Evolutionary conservation across 1,284 basidiomycete species (phyloP).

Genomic region (Rhodotorula glutinis): DNA sequence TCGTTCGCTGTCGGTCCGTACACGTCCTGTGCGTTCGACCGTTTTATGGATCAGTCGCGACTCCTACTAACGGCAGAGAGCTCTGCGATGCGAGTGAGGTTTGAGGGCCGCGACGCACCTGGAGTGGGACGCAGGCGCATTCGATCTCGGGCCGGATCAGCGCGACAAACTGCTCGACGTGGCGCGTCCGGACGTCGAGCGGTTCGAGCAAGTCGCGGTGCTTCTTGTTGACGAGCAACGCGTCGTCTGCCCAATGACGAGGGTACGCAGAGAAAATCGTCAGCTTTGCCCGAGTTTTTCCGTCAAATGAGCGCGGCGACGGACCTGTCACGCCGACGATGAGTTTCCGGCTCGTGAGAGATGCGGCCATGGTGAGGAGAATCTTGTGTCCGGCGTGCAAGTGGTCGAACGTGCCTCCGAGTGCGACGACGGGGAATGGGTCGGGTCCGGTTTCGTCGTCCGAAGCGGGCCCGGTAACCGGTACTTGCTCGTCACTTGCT

Average conservation of each 20-base stretch:
- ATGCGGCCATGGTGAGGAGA: conserved; percentile 83
- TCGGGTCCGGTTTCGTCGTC: neutral
- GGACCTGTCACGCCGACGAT: conserved; percentile 84
- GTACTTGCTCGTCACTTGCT: neutral
- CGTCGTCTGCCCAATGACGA: conserved; percentile 67
- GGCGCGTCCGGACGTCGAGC: conserved; percentile 57
- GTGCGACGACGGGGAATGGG: conserved; percentile 46
- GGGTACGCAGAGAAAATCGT: neutral
- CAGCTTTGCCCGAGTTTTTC: too few relatives aligned
- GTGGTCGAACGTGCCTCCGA: conserved; percentile 91
- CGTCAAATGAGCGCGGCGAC: conserved; percentile 37
- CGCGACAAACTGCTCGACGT: conserved; percentile 62
- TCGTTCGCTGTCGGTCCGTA: conserved; percentile 85
- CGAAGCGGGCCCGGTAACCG: neutral
- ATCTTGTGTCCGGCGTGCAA: conserved; percentile 98
- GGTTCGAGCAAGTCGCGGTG: conserved; percentile 68
- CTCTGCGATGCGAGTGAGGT: too few relatives aligned
- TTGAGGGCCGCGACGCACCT: conserved; percentile 27
- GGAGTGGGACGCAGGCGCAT: conserved; percentile 66
- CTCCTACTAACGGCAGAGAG: too few relatives aligned
- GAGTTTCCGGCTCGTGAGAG: conserved; percentile 71
- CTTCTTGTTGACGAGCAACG: conserved; percentile 69
- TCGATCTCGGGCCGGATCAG: conserved; percentile 64
- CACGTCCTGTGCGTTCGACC: conserved; percentile 57
- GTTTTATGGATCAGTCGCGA: neutral